Evolutionary conservation across 371 early-diverging fungal genomes (phyloP).

Genomic region (Rhizopus arrhizus): DNA sequence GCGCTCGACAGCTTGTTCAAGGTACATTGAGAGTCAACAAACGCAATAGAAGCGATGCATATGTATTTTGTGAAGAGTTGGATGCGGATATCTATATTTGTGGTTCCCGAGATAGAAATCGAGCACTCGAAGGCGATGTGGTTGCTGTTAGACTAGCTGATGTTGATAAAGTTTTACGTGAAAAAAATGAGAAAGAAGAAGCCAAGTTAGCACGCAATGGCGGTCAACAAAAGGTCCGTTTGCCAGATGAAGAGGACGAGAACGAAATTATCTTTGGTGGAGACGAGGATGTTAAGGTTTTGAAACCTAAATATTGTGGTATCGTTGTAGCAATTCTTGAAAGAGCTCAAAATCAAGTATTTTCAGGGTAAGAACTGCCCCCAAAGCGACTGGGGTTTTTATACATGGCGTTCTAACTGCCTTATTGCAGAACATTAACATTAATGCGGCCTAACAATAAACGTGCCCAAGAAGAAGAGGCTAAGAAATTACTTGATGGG

Average conservation of each 20-base stretch:
- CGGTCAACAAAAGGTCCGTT: constrained; percentile 36
- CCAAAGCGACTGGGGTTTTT: neutral
- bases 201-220: constrained; percentile 51
- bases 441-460: constrained; percentile 59
- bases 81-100: constrained; percentile 74
- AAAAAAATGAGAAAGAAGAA: constrained; percentile 57
- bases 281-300: constrained; percentile 52
- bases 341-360: constrained; percentile 62
- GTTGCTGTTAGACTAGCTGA: constrained; percentile 77
- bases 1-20: constrained; percentile 49
- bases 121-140: constrained; percentile 84
- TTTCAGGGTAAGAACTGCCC: constrained; percentile 48
- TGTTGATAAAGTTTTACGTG: constrained; percentile 60
- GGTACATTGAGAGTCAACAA: constrained; percentile 84
- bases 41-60: constrained; percentile 77
- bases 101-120: constrained; percentile 76
- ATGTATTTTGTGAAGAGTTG: constrained; percentile 73
- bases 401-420: neutral
- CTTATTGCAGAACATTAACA: constrained; percentile 41
- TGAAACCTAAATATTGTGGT: constrained; percentile 64
- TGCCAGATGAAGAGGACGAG: constrained; percentile 51
- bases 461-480: constrained; percentile 48
- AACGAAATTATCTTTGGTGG: constrained; percentile 52
- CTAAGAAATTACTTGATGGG: constrained; percentile 29
- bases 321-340: constrained; percentile 66